Conservation (phyloP, 2,329 filamentous ascomycete genomes). For the Cercospora sp. region DNA sequence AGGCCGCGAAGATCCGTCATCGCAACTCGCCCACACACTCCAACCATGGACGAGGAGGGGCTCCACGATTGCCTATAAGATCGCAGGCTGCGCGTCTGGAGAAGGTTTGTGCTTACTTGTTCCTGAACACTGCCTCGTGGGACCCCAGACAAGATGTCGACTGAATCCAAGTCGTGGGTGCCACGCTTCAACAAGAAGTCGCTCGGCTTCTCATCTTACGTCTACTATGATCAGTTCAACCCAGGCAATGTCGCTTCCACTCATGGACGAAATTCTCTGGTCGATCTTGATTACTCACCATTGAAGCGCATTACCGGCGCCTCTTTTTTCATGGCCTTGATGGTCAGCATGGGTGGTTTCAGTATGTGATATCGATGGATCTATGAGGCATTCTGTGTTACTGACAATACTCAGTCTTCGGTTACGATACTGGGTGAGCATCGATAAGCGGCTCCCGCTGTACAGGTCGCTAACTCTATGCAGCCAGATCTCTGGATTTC, state of each 20-base stretch:
- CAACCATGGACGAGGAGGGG: constrained; percentile 1
- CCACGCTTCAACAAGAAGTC: constrained; percentile 10
- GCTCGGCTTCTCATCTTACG: constrained; percentile 16
- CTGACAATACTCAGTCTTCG: constrained; percentile 15
- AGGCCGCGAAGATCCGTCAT: constrained; percentile 7
- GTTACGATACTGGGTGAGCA: constrained; percentile 15
- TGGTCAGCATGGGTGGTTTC: constrained; percentile 41
- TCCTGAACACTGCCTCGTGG: constrained; percentile 20
- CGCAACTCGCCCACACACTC: not conserved
- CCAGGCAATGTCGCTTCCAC: constrained; percentile 16
- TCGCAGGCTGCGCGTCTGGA: not conserved
- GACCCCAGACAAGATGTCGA: constrained; percentile 12
- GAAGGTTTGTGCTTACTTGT: constrained; percentile 13
- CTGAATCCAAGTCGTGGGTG: constrained; percentile 8
- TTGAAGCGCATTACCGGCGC: constrained; percentile 23
- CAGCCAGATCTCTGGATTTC: constrained; percentile 62
- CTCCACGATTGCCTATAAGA: constrained; percentile 14
- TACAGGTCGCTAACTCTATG: constrained; percentile 50
- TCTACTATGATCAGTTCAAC: constrained; percentile 24
- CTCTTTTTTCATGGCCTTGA: constrained; percentile 38
- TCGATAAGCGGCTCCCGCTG: not conserved
- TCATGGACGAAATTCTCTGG: constrained; percentile 18
- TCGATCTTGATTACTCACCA: constrained; percentile 23
- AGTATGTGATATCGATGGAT: constrained; percentile 31
- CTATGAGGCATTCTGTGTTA: not conserved